Evolutionary conservation across 106 monocot genomes (phyloP).

Genomic region (Iris macrosiphon): DNA sequence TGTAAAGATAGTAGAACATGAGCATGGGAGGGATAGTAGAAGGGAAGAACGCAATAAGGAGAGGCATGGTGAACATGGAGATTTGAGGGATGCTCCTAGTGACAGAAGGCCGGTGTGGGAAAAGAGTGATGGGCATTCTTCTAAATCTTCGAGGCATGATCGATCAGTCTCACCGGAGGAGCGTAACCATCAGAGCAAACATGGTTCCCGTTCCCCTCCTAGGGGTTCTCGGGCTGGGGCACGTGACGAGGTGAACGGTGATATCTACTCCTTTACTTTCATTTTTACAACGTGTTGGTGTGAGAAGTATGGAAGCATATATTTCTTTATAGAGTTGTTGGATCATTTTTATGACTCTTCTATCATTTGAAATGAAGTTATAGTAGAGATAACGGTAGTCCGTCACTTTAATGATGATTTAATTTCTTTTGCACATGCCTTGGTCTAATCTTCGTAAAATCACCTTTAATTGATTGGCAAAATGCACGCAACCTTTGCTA

Average conservation of each 20-base stretch:
- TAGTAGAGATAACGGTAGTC: too few relatives aligned
- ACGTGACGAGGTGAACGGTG: constrained; percentile 84
- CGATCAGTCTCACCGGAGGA: constrained; percentile 38
- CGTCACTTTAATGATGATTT: neutral
- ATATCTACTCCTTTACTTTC: constrained; percentile 37
- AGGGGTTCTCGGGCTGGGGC: constrained; percentile 26
- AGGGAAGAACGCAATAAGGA: constrained; percentile 30
- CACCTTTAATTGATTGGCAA: too few relatives aligned
- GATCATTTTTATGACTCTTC: neutral
- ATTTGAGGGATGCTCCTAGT: constrained; percentile 9
- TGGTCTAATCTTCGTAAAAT: too few relatives aligned
- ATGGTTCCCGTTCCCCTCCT: constrained; percentile 37
- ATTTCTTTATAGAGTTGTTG: neutral
- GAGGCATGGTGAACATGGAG: constrained; percentile 14
- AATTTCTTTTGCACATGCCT: too few relatives aligned
- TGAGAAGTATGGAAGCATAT: neutral
- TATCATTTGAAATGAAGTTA: too few relatives aligned
- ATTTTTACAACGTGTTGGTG: neutral
- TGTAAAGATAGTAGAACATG: constrained; percentile 11
- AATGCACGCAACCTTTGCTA: too few relatives aligned
- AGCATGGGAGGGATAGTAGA: constrained; percentile 10
- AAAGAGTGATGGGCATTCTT: constrained; percentile 18
- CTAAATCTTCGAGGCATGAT: constrained; percentile 32
- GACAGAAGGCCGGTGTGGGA: constrained; percentile 22
- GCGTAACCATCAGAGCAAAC: constrained; percentile 22